Evolutionary conservation across 1,284 basidiomycete genomes (phyloP).

Genomic region (Vanrija sp.): DNA sequence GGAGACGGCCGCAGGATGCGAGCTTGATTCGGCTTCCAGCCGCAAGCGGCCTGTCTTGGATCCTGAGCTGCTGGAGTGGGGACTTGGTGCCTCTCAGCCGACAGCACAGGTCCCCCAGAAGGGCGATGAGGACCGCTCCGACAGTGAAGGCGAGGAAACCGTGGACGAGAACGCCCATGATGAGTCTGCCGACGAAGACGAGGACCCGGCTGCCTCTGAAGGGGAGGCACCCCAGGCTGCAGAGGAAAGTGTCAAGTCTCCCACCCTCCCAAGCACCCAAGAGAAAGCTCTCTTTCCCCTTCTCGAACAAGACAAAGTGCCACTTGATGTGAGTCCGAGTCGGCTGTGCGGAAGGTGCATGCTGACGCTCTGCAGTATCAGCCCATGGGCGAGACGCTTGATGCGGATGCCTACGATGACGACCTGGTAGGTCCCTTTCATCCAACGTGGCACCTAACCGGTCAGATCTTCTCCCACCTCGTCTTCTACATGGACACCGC

Average conservation of each 20-base stretch:
- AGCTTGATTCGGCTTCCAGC: too few species aligned
- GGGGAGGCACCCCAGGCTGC: conserved; percentile 15
- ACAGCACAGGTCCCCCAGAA: conserved; percentile 36
- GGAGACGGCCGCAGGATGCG: too few species aligned
- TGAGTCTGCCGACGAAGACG: conserved; percentile 24
- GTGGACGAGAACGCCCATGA: conserved; percentile 37
- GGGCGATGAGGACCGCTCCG: conserved; percentile 29
- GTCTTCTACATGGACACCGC: conserved; percentile 83
- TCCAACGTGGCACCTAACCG: not conserved
- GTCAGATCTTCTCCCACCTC: conserved; percentile 63
- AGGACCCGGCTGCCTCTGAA: conserved; percentile 2
- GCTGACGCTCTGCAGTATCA: conserved; percentile 2
- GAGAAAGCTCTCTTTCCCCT: conserved; percentile 1
- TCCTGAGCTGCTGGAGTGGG: too few species aligned
- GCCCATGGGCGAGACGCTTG: conserved; percentile 63
- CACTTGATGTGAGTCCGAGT: conserved; percentile 29
- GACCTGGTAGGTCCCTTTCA: conserved; percentile 45
- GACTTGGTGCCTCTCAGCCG: too few species aligned
- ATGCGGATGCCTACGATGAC: conserved; percentile 69
- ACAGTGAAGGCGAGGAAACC: conserved; percentile 10
- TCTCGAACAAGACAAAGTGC: not conserved
- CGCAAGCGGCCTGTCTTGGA: too few species aligned
- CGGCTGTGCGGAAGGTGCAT: too few species aligned
- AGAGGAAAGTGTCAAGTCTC: conserved; percentile 17
- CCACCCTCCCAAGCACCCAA: not conserved